Evolutionary conservation across 345 rosid species (phyloP).

Genomic region (Brassica carinata): DNA sequence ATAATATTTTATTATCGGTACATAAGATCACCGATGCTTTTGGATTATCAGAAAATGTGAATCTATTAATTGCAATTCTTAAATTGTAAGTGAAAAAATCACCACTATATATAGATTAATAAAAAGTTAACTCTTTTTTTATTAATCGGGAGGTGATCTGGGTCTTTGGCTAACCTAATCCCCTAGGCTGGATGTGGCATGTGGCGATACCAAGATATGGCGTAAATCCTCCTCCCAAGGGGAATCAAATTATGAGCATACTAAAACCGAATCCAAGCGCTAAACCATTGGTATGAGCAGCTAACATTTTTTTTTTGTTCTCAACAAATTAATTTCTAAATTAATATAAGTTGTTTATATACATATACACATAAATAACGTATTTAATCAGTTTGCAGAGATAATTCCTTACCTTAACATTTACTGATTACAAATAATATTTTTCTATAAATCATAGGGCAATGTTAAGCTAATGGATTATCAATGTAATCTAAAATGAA

Average conservation of each 20-base stretch:
- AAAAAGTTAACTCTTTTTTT: not conserved
- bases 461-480: not conserved
- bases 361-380: not conserved
- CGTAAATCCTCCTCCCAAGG: too few relatives aligned
- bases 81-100: not conserved
- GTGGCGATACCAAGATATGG: not conserved
- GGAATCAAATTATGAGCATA: too few relatives aligned
- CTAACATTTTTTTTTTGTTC: not conserved
- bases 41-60: not conserved
- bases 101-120: not conserved
- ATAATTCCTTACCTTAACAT: not conserved
- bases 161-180: too few relatives aligned
- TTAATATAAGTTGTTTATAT: not conserved
- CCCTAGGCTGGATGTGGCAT: not conserved
- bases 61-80: not conserved
- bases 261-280: too few relatives aligned
- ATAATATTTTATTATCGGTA: not conserved
- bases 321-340: not conserved
- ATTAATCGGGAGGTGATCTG: not conserved
- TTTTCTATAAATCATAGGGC: not conserved
- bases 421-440: not conserved
- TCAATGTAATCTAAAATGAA: not conserved
- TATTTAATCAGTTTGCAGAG: not conserved
- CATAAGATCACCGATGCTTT: not conserved
- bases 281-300: not conserved